Base-by-base conservation (phyloP, 768 basidiomycete genomes). In the Pleurotus citrinopileatus region DNA sequence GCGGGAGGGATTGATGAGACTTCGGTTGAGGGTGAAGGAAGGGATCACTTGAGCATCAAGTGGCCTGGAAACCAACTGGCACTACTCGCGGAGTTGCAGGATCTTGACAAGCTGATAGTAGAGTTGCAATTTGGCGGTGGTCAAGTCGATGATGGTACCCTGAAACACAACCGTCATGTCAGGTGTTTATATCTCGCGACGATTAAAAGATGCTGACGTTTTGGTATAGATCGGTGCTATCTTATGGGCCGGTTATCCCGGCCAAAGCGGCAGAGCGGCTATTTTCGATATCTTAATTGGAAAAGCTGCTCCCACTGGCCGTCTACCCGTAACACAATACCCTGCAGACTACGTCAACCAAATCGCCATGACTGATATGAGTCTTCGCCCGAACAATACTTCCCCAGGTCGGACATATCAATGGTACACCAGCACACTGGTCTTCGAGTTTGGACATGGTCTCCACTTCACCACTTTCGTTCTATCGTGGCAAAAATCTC, bases 311-410 rank as follows among this genome's bases (percentile, higher is more conserved):
- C 82, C 82, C 10, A 74, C 82, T 4, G 83, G 82, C 15, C 80
- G 82, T 36, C 74, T 83, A 6, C 70, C 76, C 4, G 68, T 70
- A 29, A 83, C 81, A 1, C 81, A 83, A 54, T 83, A 83, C 61
- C 78, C 79, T 8, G 72, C 74, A 12, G 68, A 61, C 56, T 83
- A 78, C 61, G 69, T 74, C 13, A 61, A 74, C 52, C 66, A 76
- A 57, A 70, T 83, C 15, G 70, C 70, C 1, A 82, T 83, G 81
- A 82, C 81, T 4, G 77, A 84, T 65, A 84, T 84, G 81, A 69
- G 63, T 2, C 64, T 83, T 32, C 80, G 77, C 19, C 78, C 81
- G 5, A 75, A 70, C 59, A 58, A 65, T 26, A 70, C 69, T 43
- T 79, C 73, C 57, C 81, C 82, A 0, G 81, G 81, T 9, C 73